A percentile compares a stretch with the other conserved stretches of the same genome.
These are phyloP conservation scores for Diaporthe velutina DNA, from an alignment of 2,329 filamentous ascomycete genomes.

Conservation along the genomic window DNA sequence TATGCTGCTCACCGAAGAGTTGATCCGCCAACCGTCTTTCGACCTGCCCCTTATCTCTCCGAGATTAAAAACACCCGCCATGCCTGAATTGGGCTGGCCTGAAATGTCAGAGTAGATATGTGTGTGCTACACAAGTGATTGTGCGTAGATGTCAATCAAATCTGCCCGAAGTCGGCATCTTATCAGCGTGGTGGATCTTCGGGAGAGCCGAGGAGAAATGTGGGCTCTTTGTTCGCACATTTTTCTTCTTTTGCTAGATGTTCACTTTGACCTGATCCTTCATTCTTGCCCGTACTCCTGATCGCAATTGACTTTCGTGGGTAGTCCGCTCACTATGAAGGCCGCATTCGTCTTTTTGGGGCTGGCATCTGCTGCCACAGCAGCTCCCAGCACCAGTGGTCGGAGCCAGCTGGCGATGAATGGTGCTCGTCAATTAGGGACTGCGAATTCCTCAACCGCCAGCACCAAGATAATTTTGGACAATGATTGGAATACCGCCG, in stretches of 20 bases:
- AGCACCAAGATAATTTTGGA: conserved; percentile 51
- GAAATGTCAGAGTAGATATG: background rate
- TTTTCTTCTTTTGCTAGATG: background rate
- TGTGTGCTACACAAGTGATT: background rate
- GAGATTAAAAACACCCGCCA: background rate
- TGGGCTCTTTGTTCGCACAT: background rate
- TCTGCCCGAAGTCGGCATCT: conserved; percentile 28
- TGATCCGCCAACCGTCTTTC: background rate
- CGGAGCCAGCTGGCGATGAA: background rate
- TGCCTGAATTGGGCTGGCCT: background rate
- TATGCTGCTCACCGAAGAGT: background rate
- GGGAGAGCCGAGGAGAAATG: background rate
- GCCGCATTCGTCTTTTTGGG: background rate
- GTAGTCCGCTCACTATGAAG: conserved; percentile 28
- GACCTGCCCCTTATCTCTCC: too few species aligned
- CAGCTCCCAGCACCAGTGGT: conserved; percentile 23
- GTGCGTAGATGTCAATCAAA: background rate
- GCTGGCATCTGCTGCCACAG: conserved; percentile 20
- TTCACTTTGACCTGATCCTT: background rate
- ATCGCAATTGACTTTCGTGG: background rate
- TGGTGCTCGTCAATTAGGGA: background rate
- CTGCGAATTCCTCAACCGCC: conserved; percentile 26
- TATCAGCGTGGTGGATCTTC: conserved; percentile 14
- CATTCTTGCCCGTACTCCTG: background rate
- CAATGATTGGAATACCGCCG: conserved; percentile 59